Evolutionary conservation across 148 eudicot species (phyloP), one percentile per base, ranked within the genome.

Genomic region (Amaranthus hypochondriacus): DNA sequence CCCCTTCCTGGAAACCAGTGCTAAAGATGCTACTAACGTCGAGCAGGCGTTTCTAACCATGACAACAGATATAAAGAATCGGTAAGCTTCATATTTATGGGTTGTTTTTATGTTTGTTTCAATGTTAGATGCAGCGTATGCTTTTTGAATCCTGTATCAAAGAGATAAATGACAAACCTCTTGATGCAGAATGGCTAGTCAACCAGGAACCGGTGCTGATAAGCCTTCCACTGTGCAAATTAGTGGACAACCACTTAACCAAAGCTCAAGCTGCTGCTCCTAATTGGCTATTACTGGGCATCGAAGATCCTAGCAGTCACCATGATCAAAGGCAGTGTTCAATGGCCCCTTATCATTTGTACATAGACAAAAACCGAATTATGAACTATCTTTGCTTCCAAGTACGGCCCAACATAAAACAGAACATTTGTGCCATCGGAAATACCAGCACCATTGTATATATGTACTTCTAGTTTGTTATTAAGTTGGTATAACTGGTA

Each of bases 1-100:
- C 15, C 87, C 87, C 42, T 84, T 84, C 76, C 49, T 84, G 79
- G 87, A 84, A 84, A 79, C 84, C 11, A 84, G 87, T 76, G 87
- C 87, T 15, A 84, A 76, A 69, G 82, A 76, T 76, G 80, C 87
- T 7, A 81, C 75, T 14, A 84, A 84, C 66, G 87, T 84, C 5
- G 87, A 84, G 73, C 80, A 81, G 73, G 80, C 87, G 12, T 84
- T 84, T 73, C 58, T 84, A 83, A 70, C 84, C 62, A 81, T 84
- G 87, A 53, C 85, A 60, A 71, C 83, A 47, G 75, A 71, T 9
- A 79, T 84, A 70, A 84, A 84, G 78, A 79, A 69, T 62, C 73
- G 84, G 84, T 81, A 74, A 49, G 48, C 56, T 66, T 56, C 71
- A 43, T 8, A 39, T 49, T 73, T 9, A 28, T 28, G 1, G 52